Conservation (phyloP, 1,139 yeast species). For the Taphrina communis region DNA sequence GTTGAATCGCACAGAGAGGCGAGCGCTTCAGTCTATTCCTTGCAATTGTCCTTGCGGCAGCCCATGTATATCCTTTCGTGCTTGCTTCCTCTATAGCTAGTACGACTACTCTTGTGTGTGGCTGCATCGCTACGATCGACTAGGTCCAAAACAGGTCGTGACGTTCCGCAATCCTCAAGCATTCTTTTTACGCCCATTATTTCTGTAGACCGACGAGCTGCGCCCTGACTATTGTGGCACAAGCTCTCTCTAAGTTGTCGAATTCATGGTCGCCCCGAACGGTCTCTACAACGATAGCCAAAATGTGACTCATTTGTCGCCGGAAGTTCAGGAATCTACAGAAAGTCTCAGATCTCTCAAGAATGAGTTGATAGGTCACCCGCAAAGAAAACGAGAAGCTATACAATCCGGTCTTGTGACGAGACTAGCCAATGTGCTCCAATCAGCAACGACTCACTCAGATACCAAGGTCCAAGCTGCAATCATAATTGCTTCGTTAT, state of each 20-base stretch:
- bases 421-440: constrained; percentile 48
- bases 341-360: constrained; percentile 49
- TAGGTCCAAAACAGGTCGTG: background rate
- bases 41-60: too few relatives aligned
- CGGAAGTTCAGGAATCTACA: constrained; percentile 34
- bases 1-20: background rate
- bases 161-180: background rate
- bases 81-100: too few relatives aligned
- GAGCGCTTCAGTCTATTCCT: too few relatives aligned
- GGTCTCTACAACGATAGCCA: background rate
- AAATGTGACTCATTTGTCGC: background rate
- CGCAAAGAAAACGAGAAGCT: constrained; percentile 50
- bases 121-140: too few relatives aligned
- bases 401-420: constrained; percentile 48
- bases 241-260: too few relatives aligned
- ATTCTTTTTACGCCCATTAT: too few relatives aligned
- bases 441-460: constrained; percentile 22
- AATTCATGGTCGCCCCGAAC: constrained; percentile 20
- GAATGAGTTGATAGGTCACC: constrained; percentile 52
- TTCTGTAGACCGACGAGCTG: too few relatives aligned
- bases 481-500: constrained; percentile 50
- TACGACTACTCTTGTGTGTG: too few relatives aligned
- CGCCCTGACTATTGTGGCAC: too few relatives aligned
- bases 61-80: too few relatives aligned
- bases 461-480: constrained; percentile 50